These are phyloP conservation scores for Salix udensis DNA, from an alignment of 345 rosid genomes.

Conservation along the genomic window DNA sequence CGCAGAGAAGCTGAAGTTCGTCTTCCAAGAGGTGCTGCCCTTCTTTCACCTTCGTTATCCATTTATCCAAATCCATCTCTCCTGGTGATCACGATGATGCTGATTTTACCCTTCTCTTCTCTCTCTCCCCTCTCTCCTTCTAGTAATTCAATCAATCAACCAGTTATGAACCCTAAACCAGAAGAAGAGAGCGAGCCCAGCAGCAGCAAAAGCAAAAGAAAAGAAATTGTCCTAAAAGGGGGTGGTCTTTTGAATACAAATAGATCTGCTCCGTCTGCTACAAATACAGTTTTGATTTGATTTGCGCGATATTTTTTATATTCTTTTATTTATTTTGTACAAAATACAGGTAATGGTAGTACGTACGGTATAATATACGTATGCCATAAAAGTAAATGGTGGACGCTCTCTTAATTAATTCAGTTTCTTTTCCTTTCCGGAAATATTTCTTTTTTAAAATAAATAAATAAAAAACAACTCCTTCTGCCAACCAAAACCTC, in stretches of 20 bases:
- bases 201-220: background rate
- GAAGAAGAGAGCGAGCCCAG: background rate
- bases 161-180: background rate
- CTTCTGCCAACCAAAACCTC: too few species aligned
- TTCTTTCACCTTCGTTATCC: constrained; percentile 95
- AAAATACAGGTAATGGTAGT: background rate
- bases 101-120: background rate
- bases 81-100: background rate
- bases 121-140: background rate
- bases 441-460: too few species aligned
- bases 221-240: background rate
- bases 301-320: background rate
- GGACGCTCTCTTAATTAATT: too few species aligned
- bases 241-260: background rate
- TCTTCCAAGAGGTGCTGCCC: constrained; percentile 89
- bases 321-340: background rate
- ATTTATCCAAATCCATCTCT: constrained; percentile 96
- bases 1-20: constrained; percentile 99
- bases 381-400: too few species aligned
- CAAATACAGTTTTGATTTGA: background rate
- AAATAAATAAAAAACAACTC: too few species aligned
- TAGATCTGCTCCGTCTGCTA: background rate
- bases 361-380: too few species aligned
- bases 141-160: background rate
- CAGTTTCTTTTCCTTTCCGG: too few species aligned